Evolutionary conservation across 495 filamentous ascomycete species (phyloP), one percentile per base, ranked within the genome.

Genomic region (Tuber brumale): DNA sequence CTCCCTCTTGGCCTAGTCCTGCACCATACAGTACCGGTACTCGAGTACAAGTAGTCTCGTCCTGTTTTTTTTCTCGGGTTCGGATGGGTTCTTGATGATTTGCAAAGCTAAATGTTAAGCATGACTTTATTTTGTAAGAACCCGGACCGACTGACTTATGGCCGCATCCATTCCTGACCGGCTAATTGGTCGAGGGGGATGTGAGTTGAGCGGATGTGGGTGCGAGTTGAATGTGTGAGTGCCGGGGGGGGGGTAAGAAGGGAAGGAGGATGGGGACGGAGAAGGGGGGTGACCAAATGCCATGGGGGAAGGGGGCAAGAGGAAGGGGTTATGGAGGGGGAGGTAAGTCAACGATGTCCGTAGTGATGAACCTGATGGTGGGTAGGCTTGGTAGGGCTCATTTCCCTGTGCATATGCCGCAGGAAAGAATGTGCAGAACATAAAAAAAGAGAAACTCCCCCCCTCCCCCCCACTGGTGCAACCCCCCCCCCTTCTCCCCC

Each of bases 41-140:
- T 45, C 16, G 43, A 42, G 41, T 18, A 57, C 48, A n/a, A 57
- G 57, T 35, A 16, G 57, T 31, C 12, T 66, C 31, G 12, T 66
- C 27, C 31, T 35, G 12, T 35, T 35, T 66, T n/a, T 66, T 66
- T 35, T 66, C 27, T 66, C 57, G 57, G 57, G 57, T 66, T 35
- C 27, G 27, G 57, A 18, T 4, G 57, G 27, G 14, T 66, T 35
- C 57, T 35, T 66, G 57, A 35, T 18, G 57, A 66, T 66, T 35
- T 35, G 57, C 57, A 66, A 66, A 74, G 77, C 61, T 39, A 75
- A 70, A 79, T 73, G 76, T 73, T 75, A 78, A 78, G 75, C 77
- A 79, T 79, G 77, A 79, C 71, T 71, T 77, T 79, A 75, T 79
- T 79, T 79, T 71, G 77, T 77, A 78, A 77, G 76, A 70, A 76